Conservation (phyloP, 495 filamentous ascomycete species). For the Xylaria cubensis region DNA sequence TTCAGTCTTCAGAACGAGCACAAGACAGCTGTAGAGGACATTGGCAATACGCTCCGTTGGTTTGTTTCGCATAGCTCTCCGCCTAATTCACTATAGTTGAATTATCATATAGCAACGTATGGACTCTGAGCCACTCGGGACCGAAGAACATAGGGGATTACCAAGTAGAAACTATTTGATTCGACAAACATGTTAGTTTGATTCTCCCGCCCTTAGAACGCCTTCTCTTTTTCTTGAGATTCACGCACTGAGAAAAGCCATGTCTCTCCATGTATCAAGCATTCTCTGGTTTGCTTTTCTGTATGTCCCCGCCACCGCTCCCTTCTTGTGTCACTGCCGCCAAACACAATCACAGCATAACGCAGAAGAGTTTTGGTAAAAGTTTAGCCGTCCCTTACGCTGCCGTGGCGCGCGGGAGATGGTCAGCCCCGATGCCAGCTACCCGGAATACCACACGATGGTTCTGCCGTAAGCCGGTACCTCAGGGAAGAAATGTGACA, state of each 20-base stretch:
- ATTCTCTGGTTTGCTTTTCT: slow-evolving; percentile 24
- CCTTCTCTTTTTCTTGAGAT: background rate
- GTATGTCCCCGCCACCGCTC: slow-evolving; percentile 1
- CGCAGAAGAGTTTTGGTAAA: background rate
- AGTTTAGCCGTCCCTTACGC: slow-evolving; percentile 14
- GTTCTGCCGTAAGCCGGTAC: background rate
- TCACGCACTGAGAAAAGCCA: slow-evolving; percentile 5
- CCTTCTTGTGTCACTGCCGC: slow-evolving; percentile 13
- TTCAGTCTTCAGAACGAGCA: background rate
- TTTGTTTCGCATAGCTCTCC: background rate
- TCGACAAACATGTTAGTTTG: slow-evolving; percentile 8
- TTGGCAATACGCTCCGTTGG: no score
- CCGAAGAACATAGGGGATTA: background rate
- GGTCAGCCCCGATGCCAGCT: slow-evolving; percentile 29
- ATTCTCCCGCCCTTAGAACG: slow-evolving; percentile 3
- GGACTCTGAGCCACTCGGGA: slow-evolving; percentile 1
- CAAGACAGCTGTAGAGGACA: no score
- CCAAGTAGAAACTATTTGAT: background rate
- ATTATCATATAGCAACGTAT: background rate
- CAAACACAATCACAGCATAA: slow-evolving; percentile 1
- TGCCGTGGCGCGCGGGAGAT: slow-evolving; percentile 23
- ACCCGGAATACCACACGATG: slow-evolving; percentile 21
- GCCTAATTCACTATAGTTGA: background rate
- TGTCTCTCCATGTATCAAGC: background rate
- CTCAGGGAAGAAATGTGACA: background rate